phyloP scores from a whole-genome alignment of 2,329 filamentous ascomycete species.

The Xylaria sp. region DNA sequence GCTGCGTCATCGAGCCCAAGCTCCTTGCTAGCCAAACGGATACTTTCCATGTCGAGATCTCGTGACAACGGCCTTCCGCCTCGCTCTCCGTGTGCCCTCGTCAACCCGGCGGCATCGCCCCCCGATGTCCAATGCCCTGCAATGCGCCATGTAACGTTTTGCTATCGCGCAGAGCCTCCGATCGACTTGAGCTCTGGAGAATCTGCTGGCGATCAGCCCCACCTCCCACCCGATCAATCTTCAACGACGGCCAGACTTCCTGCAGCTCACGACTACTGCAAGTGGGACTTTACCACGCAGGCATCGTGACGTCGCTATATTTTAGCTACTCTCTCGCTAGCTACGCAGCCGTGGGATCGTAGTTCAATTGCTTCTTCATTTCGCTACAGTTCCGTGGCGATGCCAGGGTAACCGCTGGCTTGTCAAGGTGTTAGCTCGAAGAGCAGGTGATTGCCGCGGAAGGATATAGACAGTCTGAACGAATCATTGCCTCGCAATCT shows the following conservation, averaged over 20 bases:
- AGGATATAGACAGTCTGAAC: neutral
- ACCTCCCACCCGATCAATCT: constrained; percentile 18
- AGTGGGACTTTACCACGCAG: constrained; percentile 6
- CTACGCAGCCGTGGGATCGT: neutral
- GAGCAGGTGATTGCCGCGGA: too few relatives aligned
- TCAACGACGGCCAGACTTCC: constrained; percentile 9
- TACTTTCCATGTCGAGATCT: constrained; percentile 7
- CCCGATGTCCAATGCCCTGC: constrained; percentile 29
- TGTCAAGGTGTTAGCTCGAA: too few relatives aligned
- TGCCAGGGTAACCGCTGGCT: neutral
- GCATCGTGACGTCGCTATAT: neutral
- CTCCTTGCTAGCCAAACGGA: constrained; percentile 9
- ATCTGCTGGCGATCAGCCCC: constrained; percentile 30
- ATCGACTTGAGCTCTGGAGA: constrained; percentile 27
- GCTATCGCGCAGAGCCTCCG: constrained; percentile 22
- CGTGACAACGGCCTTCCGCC: constrained; percentile 2
- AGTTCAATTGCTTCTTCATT: neutral
- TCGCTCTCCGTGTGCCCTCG: neutral
- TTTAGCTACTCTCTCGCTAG: neutral
- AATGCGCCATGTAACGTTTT: constrained; percentile 23
- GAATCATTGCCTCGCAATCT: neutral
- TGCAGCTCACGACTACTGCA: constrained; percentile 19
- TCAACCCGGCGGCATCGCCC: constrained; percentile 10
- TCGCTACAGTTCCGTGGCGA: neutral
- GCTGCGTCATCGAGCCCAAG: constrained; percentile 33